Percentiles rank a stretch among this genome's conserved stretches.
phyloP scores from a whole-genome alignment of 495 filamentous ascomycete species.

The Evernia prunastri region DNA sequence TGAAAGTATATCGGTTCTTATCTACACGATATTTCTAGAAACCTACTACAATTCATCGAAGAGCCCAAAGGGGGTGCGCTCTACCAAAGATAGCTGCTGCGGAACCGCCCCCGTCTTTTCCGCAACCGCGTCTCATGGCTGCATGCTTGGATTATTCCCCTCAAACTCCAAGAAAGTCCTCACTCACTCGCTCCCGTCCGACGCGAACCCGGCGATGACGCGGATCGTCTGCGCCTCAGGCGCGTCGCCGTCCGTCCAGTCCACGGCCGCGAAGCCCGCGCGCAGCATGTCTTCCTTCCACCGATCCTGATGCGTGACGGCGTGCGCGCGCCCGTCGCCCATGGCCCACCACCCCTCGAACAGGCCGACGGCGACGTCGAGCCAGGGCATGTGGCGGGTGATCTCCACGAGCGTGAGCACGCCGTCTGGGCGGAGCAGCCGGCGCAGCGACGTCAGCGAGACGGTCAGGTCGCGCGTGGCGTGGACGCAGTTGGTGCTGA shows the following conservation, averaged over 20 bases:
- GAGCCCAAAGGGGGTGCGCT: no score
- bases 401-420: constrained; percentile 37
- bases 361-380: constrained; percentile 34
- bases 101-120: no score
- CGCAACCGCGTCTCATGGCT: no score
- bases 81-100: no score
- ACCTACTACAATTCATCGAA: no score
- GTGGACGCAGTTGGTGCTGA: constrained; percentile 42
- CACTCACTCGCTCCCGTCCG: no score
- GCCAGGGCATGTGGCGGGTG: constrained; percentile 32
- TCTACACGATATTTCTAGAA: no score
- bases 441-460: constrained; percentile 29
- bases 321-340: constrained; percentile 31
- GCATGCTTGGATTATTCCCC: no score
- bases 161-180: no score
- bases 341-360: constrained; percentile 37
- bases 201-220: constrained; percentile 29
- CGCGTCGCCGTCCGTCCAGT: constrained; percentile 24
- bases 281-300: constrained; percentile 21
- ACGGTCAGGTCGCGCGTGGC: constrained; percentile 33
- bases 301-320: constrained; percentile 18
- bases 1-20: no score
- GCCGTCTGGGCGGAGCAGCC: constrained; percentile 35
- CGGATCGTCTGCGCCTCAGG: constrained; percentile 25
- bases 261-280: constrained; percentile 23